Conservation (phyloP, 106 monocot species). For the Acorus calamus region DNA sequence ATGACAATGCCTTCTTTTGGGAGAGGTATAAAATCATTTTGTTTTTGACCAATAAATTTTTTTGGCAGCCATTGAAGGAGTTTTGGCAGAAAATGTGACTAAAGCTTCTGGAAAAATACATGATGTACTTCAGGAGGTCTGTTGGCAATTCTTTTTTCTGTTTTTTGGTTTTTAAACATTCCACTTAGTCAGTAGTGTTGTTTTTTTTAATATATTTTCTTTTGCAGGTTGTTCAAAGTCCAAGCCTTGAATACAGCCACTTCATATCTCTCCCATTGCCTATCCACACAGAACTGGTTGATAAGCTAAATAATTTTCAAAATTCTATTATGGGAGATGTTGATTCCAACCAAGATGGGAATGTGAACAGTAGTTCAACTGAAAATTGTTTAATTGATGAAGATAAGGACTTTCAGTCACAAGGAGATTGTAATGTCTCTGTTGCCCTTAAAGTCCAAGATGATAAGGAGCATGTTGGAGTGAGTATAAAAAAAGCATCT, state of each 20-base stretch:
- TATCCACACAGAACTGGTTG: slow-evolving; percentile 51
- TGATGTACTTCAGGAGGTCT: slow-evolving; percentile 52
- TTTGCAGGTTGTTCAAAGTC: slow-evolving; percentile 63
- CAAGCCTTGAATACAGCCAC: slow-evolving; percentile 80
- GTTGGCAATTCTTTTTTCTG: background rate
- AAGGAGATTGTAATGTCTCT: slow-evolving; percentile 10
- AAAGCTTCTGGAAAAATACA: slow-evolving; percentile 48
- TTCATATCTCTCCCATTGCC: slow-evolving; percentile 90
- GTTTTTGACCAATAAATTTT: too few species aligned
- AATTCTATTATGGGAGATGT: slow-evolving; percentile 44
- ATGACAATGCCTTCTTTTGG: too few species aligned
- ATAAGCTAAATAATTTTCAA: slow-evolving; percentile 70
- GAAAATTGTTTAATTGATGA: slow-evolving; percentile 16
- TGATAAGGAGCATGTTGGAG: slow-evolving; percentile 18
- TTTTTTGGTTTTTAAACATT: too few species aligned
- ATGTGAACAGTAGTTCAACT: slow-evolving; percentile 5
- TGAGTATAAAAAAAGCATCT: slow-evolving; percentile 10
- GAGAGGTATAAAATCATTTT: too few species aligned
- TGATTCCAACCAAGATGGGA: slow-evolving; percentile 9
- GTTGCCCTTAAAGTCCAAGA: slow-evolving; percentile 20
- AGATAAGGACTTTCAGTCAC: slow-evolving; percentile 12
- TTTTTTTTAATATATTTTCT: background rate
- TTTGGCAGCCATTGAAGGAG: slow-evolving; percentile 51
- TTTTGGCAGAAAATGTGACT: slow-evolving; percentile 39
- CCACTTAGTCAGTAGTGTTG: too few species aligned